Evolutionary conservation across 352 stramenopile genomes (phyloP), one percentile per base, ranked within the genome.

Genomic region (Pythium phragmitis): DNA sequence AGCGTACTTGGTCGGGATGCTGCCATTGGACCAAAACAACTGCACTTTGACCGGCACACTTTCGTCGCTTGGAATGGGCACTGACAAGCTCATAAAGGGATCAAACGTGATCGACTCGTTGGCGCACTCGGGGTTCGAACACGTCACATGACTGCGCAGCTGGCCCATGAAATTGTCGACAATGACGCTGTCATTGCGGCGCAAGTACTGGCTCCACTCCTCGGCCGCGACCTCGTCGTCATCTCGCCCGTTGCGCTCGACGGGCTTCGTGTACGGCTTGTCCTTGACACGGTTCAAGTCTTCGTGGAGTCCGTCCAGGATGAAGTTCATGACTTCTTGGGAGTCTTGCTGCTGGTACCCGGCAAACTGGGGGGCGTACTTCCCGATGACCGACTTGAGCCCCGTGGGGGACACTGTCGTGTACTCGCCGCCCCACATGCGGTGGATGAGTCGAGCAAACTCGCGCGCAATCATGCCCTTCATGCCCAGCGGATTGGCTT

Each of bases 401-500:
- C 82, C 73, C 2, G 74, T 85, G 6, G 91, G 87, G 3, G 82
- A 77, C 4, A 96, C 82, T 11, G 93, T 79, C 6, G 77, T 87
- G 70, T 88, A 97, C 48, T 97, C 79, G 19, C 89, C 92, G 37
- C 78, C 83, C 94, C 96, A 99, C 72, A 99, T 96, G 51, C 97
- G 87, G n/a, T 86, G 82, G 19, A 99, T 60, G 7, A 99, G 73
- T 28, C 74, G 82, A 0, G 90, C 96, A 78, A 99, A 99, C n/a
- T 97, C 91, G n/a, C 81, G 80, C 2, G 97, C 96, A 62, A 99
- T 94, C 59, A 89, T 86, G 9, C 97, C 97, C 39, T 96, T 91
- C 82, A 94, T 92, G 3, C 85, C 87, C 3, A 99, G 81, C 19
- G 97, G 96, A 67, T 99, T 99, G 19, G 92, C 74, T 60, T 80